Conservation (phyloP, 257 asterid species). For the Thymus quinquecostatus region DNA sequence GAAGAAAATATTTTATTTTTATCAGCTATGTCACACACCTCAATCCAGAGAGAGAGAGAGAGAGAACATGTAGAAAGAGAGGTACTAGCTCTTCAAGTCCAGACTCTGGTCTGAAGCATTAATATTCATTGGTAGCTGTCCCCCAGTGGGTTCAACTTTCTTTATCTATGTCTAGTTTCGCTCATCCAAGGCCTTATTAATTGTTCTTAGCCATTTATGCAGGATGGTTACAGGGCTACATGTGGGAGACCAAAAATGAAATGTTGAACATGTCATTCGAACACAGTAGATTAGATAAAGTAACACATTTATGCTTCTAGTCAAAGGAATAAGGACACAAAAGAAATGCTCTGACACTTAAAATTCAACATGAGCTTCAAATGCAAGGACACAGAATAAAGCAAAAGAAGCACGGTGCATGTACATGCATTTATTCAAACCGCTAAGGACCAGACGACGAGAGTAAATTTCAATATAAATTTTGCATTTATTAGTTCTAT, state of each 20-base stretch:
- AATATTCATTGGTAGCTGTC: neutral
- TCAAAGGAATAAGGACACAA: neutral
- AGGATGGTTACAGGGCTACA: no score
- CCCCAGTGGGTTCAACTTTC: neutral
- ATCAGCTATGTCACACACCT: neutral
- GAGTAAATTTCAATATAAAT: neutral
- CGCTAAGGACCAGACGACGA: neutral
- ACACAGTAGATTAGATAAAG: neutral
- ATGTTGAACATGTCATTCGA: neutral
- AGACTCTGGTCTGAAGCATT: neutral
- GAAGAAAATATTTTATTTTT: neutral
- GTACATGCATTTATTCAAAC: neutral
- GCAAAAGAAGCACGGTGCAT: neutral
- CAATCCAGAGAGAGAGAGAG: neutral
- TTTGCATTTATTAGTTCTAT: neutral
- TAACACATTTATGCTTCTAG: constrained; percentile 6
- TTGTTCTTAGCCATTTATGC: no score
- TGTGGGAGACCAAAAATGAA: neutral
- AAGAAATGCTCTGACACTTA: neutral
- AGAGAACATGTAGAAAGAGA: neutral
- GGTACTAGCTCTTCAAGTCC: no score
- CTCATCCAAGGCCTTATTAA: no score
- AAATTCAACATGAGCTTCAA: neutral
- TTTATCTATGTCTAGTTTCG: no score
- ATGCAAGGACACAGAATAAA: neutral